These are phyloP conservation scores for Cryphonectria japonica DNA, from an alignment of 2,329 filamentous ascomycete genomes.

Conservation along the genomic window DNA sequence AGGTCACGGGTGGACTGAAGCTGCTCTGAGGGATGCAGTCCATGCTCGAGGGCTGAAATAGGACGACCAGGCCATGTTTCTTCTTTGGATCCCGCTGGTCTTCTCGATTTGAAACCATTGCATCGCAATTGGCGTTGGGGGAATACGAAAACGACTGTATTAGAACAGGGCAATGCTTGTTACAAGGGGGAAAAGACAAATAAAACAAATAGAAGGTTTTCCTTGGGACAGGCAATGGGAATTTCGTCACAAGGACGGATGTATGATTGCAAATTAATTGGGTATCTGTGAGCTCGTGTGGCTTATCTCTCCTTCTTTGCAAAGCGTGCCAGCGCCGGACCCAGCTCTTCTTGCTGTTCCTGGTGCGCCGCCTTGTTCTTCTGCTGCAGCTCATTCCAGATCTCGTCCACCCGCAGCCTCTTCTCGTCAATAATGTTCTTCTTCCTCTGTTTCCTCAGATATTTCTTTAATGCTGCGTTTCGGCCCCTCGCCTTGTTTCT, in stretches of 20 bases:
- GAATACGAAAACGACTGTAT: neutral
- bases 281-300: constrained; percentile 35
- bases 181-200: neutral
- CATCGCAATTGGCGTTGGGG: constrained; percentile 27
- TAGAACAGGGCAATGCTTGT: neutral
- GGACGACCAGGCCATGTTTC: neutral
- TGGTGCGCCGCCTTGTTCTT: constrained; percentile 65
- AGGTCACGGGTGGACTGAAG: constrained; percentile 84
- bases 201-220: neutral
- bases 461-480: constrained; percentile 86
- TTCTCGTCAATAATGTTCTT: constrained; percentile 97
- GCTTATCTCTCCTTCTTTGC: constrained; percentile 63
- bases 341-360: constrained; percentile 73
- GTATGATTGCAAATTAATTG: constrained; percentile 20
- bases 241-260: neutral
- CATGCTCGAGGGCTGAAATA: neutral
- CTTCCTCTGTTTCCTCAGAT: constrained; percentile 86
- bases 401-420: constrained; percentile 80
- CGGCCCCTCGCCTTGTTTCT: constrained; percentile 83
- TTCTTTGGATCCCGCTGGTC: neutral
- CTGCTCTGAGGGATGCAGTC: constrained; percentile 60
- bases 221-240: neutral
- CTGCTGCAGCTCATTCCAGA: constrained; percentile 73
- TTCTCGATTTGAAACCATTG: neutral
- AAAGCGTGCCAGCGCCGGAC: constrained; percentile 85